Conservation (phyloP, 2,329 filamentous ascomycete genomes). For the Mycocentrospora acerina region DNA sequence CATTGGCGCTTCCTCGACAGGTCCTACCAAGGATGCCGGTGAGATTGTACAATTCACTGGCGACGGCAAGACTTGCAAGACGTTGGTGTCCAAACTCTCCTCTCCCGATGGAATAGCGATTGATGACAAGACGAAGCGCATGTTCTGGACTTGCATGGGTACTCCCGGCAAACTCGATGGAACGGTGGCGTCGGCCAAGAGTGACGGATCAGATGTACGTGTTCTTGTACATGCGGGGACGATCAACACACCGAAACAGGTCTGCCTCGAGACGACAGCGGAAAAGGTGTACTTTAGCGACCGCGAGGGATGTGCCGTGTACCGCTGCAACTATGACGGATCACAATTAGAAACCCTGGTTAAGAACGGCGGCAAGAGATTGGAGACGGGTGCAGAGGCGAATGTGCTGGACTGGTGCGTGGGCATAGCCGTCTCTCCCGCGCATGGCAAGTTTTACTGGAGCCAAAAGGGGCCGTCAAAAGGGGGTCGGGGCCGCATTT, state of each 20-base stretch:
- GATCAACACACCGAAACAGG: conserved; percentile 49
- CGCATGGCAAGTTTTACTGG: conserved; percentile 57
- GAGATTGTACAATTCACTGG: conserved; percentile 13
- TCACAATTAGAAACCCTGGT: conserved; percentile 11
- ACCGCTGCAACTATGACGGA: conserved; percentile 16
- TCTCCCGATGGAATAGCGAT: conserved; percentile 39
- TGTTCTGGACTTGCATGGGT: conserved; percentile 37
- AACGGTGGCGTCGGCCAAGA: conserved; percentile 47
- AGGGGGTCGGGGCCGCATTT: conserved; percentile 54
- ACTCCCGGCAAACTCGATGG: conserved; percentile 41
- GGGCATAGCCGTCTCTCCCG: conserved; percentile 53
- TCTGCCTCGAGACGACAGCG: conserved; percentile 29
- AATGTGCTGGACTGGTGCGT: conserved; percentile 56
- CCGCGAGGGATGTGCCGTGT: conserved; percentile 47
- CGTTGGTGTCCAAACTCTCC: conserved; percentile 7
- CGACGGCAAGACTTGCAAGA: conserved; percentile 4
- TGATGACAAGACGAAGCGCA: conserved; percentile 14
- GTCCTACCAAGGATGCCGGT: conserved; percentile 11
- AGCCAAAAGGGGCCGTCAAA: conserved; percentile 61
- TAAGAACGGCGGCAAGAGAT: conserved; percentile 4
- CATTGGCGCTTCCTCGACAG: conserved; percentile 6
- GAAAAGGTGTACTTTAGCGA: conserved; percentile 44
- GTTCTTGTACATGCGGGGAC: conserved; percentile 48
- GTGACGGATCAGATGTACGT: conserved; percentile 52
- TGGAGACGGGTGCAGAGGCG: not conserved